Conservation (phyloP, 169 alveolate species). For the Babesia ovis region DNA sequence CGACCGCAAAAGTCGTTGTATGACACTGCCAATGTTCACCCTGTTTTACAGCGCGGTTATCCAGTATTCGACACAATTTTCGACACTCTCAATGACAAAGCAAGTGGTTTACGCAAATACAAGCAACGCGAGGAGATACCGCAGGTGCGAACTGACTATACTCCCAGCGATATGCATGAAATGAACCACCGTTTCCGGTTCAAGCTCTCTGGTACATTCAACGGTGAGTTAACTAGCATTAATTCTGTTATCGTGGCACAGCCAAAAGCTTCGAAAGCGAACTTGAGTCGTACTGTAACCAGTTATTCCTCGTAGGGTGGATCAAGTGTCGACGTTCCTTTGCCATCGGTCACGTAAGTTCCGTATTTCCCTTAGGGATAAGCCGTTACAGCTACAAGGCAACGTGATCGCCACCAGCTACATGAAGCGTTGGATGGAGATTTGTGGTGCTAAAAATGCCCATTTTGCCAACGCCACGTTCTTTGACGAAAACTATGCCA, state of each 20-base stretch:
- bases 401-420: conserved; percentile 68
- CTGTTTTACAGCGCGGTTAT: conserved; percentile 54
- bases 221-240: conserved; percentile 55
- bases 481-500: conserved; percentile 65
- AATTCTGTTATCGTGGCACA: neutral
- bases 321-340: conserved; percentile 62
- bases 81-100: conserved; percentile 66
- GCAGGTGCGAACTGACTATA: conserved; percentile 46
- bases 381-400: conserved; percentile 54
- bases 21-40: conserved; percentile 55
- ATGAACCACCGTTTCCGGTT: conserved; percentile 69
- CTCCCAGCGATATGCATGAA: conserved; percentile 42
- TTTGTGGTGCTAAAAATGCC: conserved; percentile 48
- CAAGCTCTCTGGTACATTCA: conserved; percentile 54
- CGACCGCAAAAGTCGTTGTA: conserved; percentile 55
- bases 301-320: conserved; percentile 70
- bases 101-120: conserved; percentile 62
- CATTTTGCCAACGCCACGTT: conserved; percentile 23
- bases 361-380: neutral
- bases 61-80: conserved; percentile 66
- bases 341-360: conserved; percentile 68
- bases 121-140: conserved; percentile 21
- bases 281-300: conserved; percentile 64
- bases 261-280: conserved; percentile 65
- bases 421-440: conserved; percentile 72